phyloP scores from a whole-genome alignment of 306 rosid genomes.

The Cercis canadensis region DNA sequence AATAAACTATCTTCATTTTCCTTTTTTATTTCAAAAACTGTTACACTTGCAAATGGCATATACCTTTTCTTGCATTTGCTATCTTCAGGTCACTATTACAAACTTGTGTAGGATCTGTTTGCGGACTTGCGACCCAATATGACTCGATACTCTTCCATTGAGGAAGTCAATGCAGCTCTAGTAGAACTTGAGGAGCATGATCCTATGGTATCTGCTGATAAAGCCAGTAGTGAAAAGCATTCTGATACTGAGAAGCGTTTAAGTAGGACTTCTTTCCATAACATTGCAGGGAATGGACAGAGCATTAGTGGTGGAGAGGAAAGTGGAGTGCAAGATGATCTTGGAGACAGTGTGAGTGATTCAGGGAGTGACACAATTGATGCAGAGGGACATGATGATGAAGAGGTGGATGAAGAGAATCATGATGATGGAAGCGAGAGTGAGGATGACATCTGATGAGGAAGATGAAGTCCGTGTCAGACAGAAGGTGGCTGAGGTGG shows the following conservation, averaged over 20 bases:
- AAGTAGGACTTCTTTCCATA: constrained; percentile 56
- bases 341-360: constrained; percentile 76
- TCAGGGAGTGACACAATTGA: constrained; percentile 81
- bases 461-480: constrained; percentile 97
- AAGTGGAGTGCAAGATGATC: constrained; percentile 76
- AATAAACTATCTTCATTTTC: background rate
- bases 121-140: constrained; percentile 92
- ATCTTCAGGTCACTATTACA: constrained; percentile 20
- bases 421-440: constrained; percentile 82
- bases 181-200: constrained; percentile 91
- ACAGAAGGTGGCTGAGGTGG: constrained; percentile 81
- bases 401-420: constrained; percentile 82
- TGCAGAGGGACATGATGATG: constrained; percentile 81
- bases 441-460: constrained; percentile 90
- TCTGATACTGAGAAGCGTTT: constrained; percentile 68
- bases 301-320: constrained; percentile 64
- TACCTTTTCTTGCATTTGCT: constrained; percentile 22
- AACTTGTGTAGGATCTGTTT: constrained; percentile 76
- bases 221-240: constrained; percentile 72
- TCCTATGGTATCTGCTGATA: constrained; percentile 58
- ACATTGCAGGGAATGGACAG: constrained; percentile 59
- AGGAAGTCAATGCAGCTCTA: constrained; percentile 87
- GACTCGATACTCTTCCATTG: constrained; percentile 80
- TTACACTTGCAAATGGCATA: background rate
- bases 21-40: background rate